Base-by-base conservation (phyloP, 192 early-diverging fungal genomes). In the Haplosporangium gracile region DNA sequence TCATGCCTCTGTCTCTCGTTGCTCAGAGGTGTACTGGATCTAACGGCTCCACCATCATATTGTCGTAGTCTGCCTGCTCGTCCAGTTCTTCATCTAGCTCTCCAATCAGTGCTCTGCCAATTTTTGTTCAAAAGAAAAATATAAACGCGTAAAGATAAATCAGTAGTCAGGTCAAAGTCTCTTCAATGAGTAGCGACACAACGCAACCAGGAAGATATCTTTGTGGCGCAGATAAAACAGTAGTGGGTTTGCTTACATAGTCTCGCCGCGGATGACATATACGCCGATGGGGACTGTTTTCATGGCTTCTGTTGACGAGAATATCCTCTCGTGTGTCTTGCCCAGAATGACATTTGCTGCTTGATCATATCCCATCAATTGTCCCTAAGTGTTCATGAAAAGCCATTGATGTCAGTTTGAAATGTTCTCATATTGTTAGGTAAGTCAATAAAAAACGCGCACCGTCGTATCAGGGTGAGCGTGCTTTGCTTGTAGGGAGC, bases 251-350 rank as follows among this genome's bases (percentile, higher is more conserved):
- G 2, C 47, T 53, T 86, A 86, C 78, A 86, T 80, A 24, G 78
- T 86, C 65, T 86, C 83, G 42, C 83, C 79, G 40, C 79, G 74
- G 38, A 86, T 72, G 45, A 86, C 75, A 77, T 86, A 86, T 75
- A 86, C 83, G 9, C 83, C 79, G 57, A 86, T 86, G n/a, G 83
- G 75, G 43, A 86, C 78, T 55, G 79, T 74, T 63, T 86, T 77
- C 75, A 81, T 77, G 34, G 70, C 43, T 38, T 78, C 83, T 63
- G 75, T 69, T 80, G 83, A 80, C 6, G 75, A 86, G 47, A 80
- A 86, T 77, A 86, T 80, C 75, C 83, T 76, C 26, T 85, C 78
- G 22, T 86, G 83, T 45, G 79, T 86, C 47, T 80, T 74, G 34
- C 68, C 75, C n/a, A 86, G 75, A 72, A 81, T 80, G 22, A 86